These are phyloP conservation scores for Vickermania spadyakhi DNA, from an alignment of 208 protist genomes.

Conservation along the genomic window DNA sequence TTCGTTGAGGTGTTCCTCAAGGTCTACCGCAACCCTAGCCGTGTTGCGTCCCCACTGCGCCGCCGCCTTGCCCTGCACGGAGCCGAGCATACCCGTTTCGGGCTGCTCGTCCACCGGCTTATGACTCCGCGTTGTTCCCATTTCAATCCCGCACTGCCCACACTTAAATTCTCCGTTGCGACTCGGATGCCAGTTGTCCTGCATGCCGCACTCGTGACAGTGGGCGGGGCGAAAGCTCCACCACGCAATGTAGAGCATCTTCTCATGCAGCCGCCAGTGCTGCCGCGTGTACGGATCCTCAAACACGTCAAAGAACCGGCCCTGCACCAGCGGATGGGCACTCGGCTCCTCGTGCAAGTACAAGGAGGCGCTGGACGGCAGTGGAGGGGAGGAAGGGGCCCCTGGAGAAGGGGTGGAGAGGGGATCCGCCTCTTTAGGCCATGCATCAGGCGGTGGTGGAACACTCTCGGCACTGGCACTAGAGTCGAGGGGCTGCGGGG, in stretches of 20 bases:
- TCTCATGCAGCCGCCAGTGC: constrained; percentile 55
- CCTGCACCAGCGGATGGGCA: constrained; percentile 35
- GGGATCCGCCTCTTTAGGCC: neutral
- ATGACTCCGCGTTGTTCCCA: constrained; percentile 39
- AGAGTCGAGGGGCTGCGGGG: neutral
- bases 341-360: neutral
- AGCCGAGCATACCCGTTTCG: constrained; percentile 3
- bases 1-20: neutral
- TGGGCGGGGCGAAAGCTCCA: constrained; percentile 53
- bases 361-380: neutral
- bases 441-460: neutral
- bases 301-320: constrained; percentile 58
- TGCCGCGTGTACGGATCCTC: constrained; percentile 31
- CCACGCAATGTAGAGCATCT: constrained; percentile 81
- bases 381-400: neutral
- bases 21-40: no score
- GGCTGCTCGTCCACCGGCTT: constrained; percentile 47
- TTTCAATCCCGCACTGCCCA: constrained; percentile 41
- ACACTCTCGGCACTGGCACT: no score
- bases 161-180: constrained; percentile 56
- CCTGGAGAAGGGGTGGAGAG: neutral
- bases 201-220: constrained; percentile 59
- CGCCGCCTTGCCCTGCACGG: neutral
- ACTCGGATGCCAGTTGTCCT: constrained; percentile 57
- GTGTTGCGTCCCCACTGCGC: constrained; percentile 4